Base-by-base conservation (phyloP, 1,139 yeast genomes). In the Nakaseomyces glabratus region DNA sequence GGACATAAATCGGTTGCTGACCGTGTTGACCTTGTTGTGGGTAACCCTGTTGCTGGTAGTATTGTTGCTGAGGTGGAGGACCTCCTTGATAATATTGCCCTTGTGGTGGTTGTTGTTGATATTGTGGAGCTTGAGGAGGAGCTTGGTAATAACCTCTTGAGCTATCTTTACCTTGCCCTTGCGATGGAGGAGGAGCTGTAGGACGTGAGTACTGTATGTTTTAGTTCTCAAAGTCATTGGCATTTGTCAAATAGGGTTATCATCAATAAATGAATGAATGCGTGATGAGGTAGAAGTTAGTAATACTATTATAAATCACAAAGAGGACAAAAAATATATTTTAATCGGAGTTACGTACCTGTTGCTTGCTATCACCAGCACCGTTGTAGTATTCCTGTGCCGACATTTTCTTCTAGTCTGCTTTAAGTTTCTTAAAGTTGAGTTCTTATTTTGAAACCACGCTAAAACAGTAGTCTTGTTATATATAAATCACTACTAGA, bases 1-100 rank as follows among this genome's bases (percentile, higher is more conserved):
- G 82, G 9, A 76, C 82, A 44, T 76, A 76, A 51, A 75, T 68
- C 0, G 82, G 84, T 48, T 75, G 82, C 45, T 70, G 81, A 32
- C 57, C 69, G 37, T 60, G 69, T 18, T 48, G 63, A n/a, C 16
- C 14, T 10, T 19, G 19, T 24, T 47, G 59, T 12, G 51, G 56
- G 17, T 51, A 60, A 4, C 51, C 53, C 29, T 49, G 59, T 36
- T 60, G 63, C 31, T 58, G 57, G 40, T 58, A 55, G 2, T 62
- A 62, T 17, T 62, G 65, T 28, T 59, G 63, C 14, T 59, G 63
- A 24, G 58, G 63, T 12, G 60, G 55, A 29, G 50, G 63, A 34
- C 51, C 64, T 20, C 58, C 65, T 20, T 61, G 57, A 39, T 55
- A 58, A 7, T 52, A 53, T 37, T 60, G 61, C 7, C 21, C 21